phyloP scores from a whole-genome alignment of 345 rosid genomes.

The Laguncularia racemosa region DNA sequence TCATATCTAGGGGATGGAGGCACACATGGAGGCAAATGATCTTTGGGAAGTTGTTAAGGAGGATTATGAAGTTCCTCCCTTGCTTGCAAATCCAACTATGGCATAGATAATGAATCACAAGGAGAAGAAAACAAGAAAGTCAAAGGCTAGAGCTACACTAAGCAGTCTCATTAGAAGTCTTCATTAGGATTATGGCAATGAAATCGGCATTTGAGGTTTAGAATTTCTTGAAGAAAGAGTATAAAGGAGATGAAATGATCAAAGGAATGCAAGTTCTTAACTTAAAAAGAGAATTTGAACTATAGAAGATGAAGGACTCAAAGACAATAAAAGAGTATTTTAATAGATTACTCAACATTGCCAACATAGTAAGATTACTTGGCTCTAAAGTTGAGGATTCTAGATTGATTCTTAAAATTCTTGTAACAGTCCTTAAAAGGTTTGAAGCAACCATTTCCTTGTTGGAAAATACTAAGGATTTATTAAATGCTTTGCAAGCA shows the following conservation, averaged over 20 bases:
- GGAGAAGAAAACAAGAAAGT: too few relatives aligned
- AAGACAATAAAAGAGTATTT: background rate
- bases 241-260: background rate
- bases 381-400: background rate
- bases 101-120: too few relatives aligned
- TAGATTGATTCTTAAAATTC: background rate
- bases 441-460: background rate
- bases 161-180: too few relatives aligned
- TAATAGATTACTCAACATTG: background rate
- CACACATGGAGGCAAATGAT: too few relatives aligned
- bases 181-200: background rate
- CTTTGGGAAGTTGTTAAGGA: too few relatives aligned
- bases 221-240: background rate
- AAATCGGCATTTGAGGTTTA: background rate
- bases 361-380: background rate
- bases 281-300: slow-evolving; percentile 3
- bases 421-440: background rate
- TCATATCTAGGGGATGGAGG: too few relatives aligned
- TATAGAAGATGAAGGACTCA: background rate
- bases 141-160: too few relatives aligned
- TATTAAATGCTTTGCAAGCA: background rate
- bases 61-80: too few relatives aligned
- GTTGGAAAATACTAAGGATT: background rate
- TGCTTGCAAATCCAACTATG: too few relatives aligned
- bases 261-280: background rate